Base-by-base conservation (phyloP, 495 filamentous ascomycete species). In the Choiromyces venosus region DNA sequence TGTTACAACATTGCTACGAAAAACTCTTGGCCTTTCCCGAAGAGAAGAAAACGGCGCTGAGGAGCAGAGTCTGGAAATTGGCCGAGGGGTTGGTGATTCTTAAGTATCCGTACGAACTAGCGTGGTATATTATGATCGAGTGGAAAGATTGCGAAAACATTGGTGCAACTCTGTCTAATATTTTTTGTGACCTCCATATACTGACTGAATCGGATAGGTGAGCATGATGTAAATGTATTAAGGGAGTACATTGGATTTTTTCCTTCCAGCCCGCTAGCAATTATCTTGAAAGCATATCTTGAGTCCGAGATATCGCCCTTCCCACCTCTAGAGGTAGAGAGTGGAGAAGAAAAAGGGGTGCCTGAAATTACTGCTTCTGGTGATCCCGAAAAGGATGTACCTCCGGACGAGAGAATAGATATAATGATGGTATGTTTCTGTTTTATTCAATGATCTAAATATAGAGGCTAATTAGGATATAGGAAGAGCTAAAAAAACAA, bases 61-160 rank as follows among this genome's bases (percentile, higher is more conserved):
- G 91, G 39, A 84, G 87, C 21, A 87, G 91, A 56, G 90, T 97
- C 2, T 82, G 87, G 78, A 90, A 90, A 69, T 82, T 93, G 64
- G 93, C 94, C 0, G 87, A 89, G 65, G 95, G 93, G 71, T 93
- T 98, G 89, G 94, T 99, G 67, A 94, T 97, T 74, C 92, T 99
- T 80, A 93, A 94, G 75, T 93, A 97, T 80, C 93, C 93, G 1
- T 97, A 91, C 82, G 88, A 91, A 71, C 84, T 96, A 35, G 95
- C 95, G 4, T 99, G 95, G 95, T 89, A 90, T 71, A 91, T 97
- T 74, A 87, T 90, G 38, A 85, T 99, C 56, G 92, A 97, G 79
- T 97, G 95, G 92, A 87, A 90, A 76, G 92, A 97, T 82, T 84
- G 89, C 56, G 88, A 93, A 76, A 87, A 65, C 44, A 72, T 81